phyloP scores from a whole-genome alignment of 2,329 filamentous ascomycete genomes.

The Leptoxyphium fumago region DNA sequence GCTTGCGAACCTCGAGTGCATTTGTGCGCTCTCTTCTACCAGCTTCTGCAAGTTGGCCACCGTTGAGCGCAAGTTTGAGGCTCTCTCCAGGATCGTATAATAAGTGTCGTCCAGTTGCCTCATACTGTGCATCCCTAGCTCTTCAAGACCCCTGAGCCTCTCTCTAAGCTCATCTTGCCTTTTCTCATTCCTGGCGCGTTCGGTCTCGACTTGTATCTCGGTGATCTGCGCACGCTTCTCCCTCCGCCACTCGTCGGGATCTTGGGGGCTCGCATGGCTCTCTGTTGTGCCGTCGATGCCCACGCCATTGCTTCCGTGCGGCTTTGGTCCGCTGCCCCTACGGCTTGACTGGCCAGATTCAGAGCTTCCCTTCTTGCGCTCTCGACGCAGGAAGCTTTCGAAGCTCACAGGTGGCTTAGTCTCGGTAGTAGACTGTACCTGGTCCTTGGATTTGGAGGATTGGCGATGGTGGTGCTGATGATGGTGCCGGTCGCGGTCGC shows the following conservation, averaged over 20 bases:
- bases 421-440: constrained; percentile 30
- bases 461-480: constrained; percentile 7
- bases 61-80: constrained; percentile 48
- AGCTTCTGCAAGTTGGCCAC: constrained; percentile 52
- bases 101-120: constrained; percentile 59
- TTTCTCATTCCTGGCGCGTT: constrained; percentile 16
- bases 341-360: constrained; percentile 7
- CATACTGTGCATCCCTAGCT: constrained; percentile 46
- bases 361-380: constrained; percentile 12
- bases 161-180: constrained; percentile 25
- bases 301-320: neutral
- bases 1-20: constrained; percentile 34
- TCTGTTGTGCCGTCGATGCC: constrained; percentile 9
- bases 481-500: constrained; percentile 5
- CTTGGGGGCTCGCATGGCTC: constrained; percentile 1
- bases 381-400: constrained; percentile 25
- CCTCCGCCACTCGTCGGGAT: constrained; percentile 2
- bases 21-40: constrained; percentile 41
- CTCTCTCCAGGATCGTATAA: constrained; percentile 56
- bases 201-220: constrained; percentile 19
- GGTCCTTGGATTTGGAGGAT: constrained; percentile 24
- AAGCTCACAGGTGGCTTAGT: constrained; percentile 30
- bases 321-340: constrained; percentile 7
- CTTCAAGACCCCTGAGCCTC: constrained; percentile 30
- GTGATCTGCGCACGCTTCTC: constrained; percentile 17